Evolutionary conservation across 2,329 filamentous ascomycete species (phyloP), one percentile per base, ranked within the genome.

Genomic region (Trichoderma cornu-damae): DNA sequence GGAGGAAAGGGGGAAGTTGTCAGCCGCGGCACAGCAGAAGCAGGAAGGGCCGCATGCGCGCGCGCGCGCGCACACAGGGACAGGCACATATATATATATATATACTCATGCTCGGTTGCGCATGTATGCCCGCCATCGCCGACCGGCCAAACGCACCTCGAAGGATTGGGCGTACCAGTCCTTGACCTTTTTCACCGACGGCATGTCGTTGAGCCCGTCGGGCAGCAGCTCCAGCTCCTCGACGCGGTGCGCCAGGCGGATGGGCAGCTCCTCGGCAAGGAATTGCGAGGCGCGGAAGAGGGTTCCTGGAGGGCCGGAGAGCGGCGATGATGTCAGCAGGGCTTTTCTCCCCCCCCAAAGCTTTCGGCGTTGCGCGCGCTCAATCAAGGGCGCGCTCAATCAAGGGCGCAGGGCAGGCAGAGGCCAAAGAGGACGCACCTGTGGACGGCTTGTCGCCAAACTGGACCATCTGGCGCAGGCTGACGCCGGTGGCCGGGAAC

Each of bases 141-240:
- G 53, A 9, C 28, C 6, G 28, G 48, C 57, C 35, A 12, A 55
- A 44, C 82, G 66, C 82, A 96, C 92, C 85, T 99, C 94, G 69
- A 99, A 99, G 51, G 94, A 99, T 77, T 99, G 94, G 62, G 93
- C 94, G 73, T 99, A 99, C 94, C 94, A 99, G 69, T 97, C 92
- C 72, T 92, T 88, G 64, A 99, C 94, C 68, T 87, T 90, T 72
- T 87, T 86, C 64, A 99, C 96, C 9, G 94, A 97, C 37, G 92
- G 90, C 94, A 99, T 97, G 65, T 97, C 92, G 71, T 90, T 96
- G 61, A 99, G 83, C 57, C 94, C 94, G 81, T 99, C 94, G 34
- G 94, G 94, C 2, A 99, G 79, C 68, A 90, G 89, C 61, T 88
- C 86, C 58, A 99, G 84, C 77, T 99, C 94, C 74, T 96, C 89